These are phyloP conservation scores for Fusarium staphyleae DNA, from an alignment of 2,329 filamentous ascomycete genomes.

Conservation along the genomic window DNA sequence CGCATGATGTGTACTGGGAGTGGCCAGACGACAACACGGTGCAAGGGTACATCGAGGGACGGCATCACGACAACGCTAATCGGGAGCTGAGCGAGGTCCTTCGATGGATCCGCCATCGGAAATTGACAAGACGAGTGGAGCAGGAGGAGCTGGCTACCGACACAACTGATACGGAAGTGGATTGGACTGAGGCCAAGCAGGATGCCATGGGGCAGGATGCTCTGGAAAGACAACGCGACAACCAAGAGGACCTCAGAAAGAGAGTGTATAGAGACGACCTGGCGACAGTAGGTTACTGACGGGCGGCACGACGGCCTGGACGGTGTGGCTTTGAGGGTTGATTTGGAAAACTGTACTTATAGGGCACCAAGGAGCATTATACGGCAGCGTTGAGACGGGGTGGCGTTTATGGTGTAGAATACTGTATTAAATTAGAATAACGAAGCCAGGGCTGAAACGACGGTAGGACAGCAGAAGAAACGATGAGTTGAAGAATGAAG, in stretches of 20 bases:
- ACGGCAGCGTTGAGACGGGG: conserved; percentile 28
- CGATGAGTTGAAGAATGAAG: conserved; percentile 9
- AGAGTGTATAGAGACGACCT: conserved; percentile 1
- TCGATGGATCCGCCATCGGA: conserved; percentile 27
- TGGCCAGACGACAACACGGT: conserved; percentile 53
- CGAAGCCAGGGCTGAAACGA: conserved; percentile 1
- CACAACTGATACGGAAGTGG: conserved; percentile 6
- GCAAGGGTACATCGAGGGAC: conserved; percentile 42
- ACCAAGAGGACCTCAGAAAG: conserved; percentile 5
- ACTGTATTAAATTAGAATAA: conserved; percentile 21
- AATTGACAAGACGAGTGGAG: conserved; percentile 11
- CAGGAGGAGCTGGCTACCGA: conserved; percentile 10
- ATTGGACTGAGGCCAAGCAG: conserved; percentile 3
- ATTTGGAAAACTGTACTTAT: conserved; percentile 8
- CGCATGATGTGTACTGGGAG: conserved; percentile 39
- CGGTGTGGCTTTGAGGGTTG: conserved; percentile 8
- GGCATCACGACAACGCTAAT: conserved; percentile 38
- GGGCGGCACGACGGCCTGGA: not conserved
- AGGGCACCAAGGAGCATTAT: conserved; percentile 6
- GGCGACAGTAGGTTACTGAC: not conserved
- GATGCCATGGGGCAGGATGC: conserved; percentile 8
- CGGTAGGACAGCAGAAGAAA: conserved; percentile 15
- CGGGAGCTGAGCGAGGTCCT: conserved; percentile 38
- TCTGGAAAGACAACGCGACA: not conserved
- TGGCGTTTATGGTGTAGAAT: conserved; percentile 25